Percentiles rank a stretch among this genome's conserved stretches.
Evolutionary conservation across 2,329 filamentous ascomycete genomes (phyloP).

Genomic region (Beauveria varroae): DNA sequence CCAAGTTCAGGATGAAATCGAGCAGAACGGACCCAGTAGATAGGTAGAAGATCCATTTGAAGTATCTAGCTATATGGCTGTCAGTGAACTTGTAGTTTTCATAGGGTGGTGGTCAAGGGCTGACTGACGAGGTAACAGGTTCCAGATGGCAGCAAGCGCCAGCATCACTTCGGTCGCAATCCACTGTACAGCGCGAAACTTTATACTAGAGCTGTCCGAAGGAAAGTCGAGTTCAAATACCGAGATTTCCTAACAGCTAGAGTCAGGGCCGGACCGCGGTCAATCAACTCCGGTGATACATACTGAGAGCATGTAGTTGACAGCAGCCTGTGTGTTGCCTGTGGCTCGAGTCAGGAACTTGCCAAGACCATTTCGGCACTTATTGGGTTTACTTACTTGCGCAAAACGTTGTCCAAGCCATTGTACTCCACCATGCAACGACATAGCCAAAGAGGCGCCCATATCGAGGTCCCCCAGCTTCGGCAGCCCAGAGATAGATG

Average conservation of each 20-base stretch:
- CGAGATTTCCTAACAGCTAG: constrained; percentile 41
- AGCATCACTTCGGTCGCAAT: constrained; percentile 46
- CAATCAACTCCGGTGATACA: constrained; percentile 13
- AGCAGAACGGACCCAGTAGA: constrained; percentile 44
- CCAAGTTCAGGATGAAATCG: constrained; percentile 52
- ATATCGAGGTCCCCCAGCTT: constrained; percentile 46
- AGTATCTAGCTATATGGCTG: constrained; percentile 29
- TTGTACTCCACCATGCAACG: constrained; percentile 59
- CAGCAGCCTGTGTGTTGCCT: constrained; percentile 43
- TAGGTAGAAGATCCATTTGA: constrained; percentile 42
- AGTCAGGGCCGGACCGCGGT: background rate
- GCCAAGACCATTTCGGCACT: background rate
- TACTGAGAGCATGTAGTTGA: constrained; percentile 46
- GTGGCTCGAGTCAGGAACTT: background rate
- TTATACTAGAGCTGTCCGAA: constrained; percentile 42
- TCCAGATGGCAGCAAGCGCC: constrained; percentile 40
- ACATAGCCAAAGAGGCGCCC: constrained; percentile 51
- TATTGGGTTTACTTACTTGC: constrained; percentile 29
- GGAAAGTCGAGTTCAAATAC: constrained; percentile 50
- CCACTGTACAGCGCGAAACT: constrained; percentile 55
- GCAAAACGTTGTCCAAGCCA: constrained; percentile 53
- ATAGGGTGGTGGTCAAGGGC: constrained; percentile 12
- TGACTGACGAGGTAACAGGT: constrained; percentile 42
- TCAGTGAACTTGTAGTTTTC: background rate
- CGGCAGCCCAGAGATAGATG: constrained; percentile 56